Conservation (phyloP, 2,329 filamentous ascomycete species). For the Trichoderma asperellum region DNA sequence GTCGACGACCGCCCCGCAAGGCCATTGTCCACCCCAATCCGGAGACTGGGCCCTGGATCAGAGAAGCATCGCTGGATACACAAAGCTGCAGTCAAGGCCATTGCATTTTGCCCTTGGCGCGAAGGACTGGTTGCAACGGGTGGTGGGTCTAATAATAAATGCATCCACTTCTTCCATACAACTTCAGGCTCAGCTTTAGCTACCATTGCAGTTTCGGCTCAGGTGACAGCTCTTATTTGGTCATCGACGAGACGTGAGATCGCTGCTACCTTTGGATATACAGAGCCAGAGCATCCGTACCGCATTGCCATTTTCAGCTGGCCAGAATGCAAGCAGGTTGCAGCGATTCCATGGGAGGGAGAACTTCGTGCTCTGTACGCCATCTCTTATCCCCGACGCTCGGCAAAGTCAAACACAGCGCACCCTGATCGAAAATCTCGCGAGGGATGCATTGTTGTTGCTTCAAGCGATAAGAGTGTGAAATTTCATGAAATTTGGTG, state of each 20-base stretch:
- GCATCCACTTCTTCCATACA: conserved; percentile 94
- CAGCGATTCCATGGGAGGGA: conserved; percentile 81
- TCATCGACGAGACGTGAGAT: conserved; percentile 84
- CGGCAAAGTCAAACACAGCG: conserved; percentile 37
- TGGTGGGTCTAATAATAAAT: conserved; percentile 90
- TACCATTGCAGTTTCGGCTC: conserved; percentile 88
- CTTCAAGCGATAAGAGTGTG: conserved; percentile 87
- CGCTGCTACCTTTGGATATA: conserved; percentile 89
- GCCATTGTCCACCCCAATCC: conserved; percentile 43
- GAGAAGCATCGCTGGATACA: conserved; percentile 77
- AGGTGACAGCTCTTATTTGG: conserved; percentile 93
- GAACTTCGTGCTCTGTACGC: conserved; percentile 82
- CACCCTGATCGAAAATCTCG: conserved; percentile 36
- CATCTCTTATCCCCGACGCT: conserved; percentile 73
- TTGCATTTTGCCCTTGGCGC: conserved; percentile 96
- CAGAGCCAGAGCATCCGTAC: conserved; percentile 85
- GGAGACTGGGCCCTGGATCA: conserved; percentile 56
- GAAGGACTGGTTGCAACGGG: conserved; percentile 85
- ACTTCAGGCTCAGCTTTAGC: conserved; percentile 81
- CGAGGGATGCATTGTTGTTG: conserved; percentile 78
- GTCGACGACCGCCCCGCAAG: conserved; percentile 39
- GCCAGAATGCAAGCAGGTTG: conserved; percentile 86
- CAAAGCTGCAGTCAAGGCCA: conserved; percentile 89
- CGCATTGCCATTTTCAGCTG: conserved; percentile 93
- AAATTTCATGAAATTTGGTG: conserved; percentile 96